These are phyloP conservation scores for Neltuma alba DNA, from an alignment of 306 rosid species.

Conservation along the genomic window DNA sequence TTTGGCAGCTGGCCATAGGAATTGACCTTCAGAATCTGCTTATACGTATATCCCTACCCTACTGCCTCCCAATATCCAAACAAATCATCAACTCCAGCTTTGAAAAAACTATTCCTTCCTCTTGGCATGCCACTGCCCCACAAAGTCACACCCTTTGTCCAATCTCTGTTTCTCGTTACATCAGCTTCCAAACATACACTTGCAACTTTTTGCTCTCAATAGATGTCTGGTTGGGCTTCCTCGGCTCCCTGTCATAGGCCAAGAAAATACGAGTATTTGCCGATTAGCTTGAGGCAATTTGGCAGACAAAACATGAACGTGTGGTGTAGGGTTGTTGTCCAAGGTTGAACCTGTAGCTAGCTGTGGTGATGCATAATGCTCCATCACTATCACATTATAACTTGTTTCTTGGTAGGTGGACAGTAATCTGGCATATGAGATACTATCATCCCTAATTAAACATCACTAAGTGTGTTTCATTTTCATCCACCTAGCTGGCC, in stretches of 20 bases:
- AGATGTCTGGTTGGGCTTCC: constrained; percentile 33
- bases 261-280: background rate
- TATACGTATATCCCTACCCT: constrained; percentile 28
- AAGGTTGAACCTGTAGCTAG: background rate
- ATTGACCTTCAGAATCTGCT: constrained; percentile 37
- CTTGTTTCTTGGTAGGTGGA: background rate
- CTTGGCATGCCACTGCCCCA: constrained; percentile 42
- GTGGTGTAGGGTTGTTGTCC: background rate
- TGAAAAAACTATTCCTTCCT: constrained; percentile 36
- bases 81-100: constrained; percentile 32
- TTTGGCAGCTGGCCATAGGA: constrained; percentile 6
- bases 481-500: background rate
- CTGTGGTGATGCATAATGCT: background rate
- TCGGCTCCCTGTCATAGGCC: constrained; percentile 24
- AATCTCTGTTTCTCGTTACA: background rate
- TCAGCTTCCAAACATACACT: background rate
- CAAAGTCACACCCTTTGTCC: constrained; percentile 1
- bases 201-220: background rate
- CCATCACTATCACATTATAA: background rate
- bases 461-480: background rate
- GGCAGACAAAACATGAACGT: background rate
- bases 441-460: background rate
- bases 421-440: background rate
- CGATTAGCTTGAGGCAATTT: background rate
- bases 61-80: constrained; percentile 53